Base-by-base conservation (phyloP, 2,329 filamentous ascomycete species). In the Microthyrium microscopicum region DNA sequence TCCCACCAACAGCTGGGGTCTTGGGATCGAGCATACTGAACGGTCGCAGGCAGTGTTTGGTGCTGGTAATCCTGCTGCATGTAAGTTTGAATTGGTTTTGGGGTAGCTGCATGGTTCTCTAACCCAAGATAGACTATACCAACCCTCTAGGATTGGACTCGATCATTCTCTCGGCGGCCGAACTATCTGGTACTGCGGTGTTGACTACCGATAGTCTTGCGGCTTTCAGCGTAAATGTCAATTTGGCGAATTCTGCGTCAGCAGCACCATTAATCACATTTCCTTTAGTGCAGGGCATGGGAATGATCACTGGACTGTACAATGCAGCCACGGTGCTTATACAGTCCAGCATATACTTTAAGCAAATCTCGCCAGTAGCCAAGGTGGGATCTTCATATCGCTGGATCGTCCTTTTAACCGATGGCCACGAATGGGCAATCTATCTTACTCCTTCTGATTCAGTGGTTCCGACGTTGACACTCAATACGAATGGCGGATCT, bases 241-340 rank as follows among this genome's bases (percentile, higher is more conserved):
- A 79, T 28, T 60, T 95, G 20, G 60, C 95, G 20, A 66, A 60
- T 32, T 62, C 65, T 3, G 62, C 66, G 5, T 51, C 61, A 1
- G 68, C 77, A 17, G 26, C 26, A 17, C 26, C 17, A 17, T 61
- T 67, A 1, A 66, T 95, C 15, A 76, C 70, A 0, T 83, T 92
- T 42, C 84, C 85, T 0, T 50, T 94, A 5, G 73, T 92, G 0
- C 87, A 95, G 48, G 89, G 89, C 8, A 89, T 91, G 73, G 77
- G 72, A 0, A 91, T 84, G 45, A 62, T 93, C 15, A 94, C 85
- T 4, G 85, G 66, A 1, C 53, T 78, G 13, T 95, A 85, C 54
- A 65, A 64, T 34, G 71, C 73, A 20, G 64, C 72, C 0, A 74
- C 71, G 5, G 85, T 87, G 1, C 49, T 75, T 4, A 64, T 95